phyloP scores from a whole-genome alignment of 148 eudicot genomes.

The Arctostaphylos glauca region DNA sequence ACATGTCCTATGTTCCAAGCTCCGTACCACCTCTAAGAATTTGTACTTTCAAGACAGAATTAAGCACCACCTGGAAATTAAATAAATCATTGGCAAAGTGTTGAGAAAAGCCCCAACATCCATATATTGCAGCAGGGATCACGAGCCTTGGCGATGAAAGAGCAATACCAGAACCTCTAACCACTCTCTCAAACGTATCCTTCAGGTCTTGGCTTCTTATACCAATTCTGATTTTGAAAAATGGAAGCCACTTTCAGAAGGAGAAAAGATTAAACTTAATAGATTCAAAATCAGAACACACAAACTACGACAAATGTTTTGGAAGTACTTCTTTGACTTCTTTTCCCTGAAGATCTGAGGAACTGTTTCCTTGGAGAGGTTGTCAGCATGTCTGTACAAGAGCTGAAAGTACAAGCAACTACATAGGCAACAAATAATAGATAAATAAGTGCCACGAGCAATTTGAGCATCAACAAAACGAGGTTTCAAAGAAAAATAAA shows the following conservation, averaged over 20 bases:
- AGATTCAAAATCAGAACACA: neutral
- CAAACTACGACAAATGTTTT: neutral
- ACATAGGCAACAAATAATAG: slow-evolving; percentile 25
- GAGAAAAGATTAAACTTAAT: neutral
- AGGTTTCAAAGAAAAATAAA: neutral
- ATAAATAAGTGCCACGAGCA: neutral
- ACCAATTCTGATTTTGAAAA: slow-evolving; percentile 56
- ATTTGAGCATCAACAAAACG: neutral
- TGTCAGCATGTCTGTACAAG: slow-evolving; percentile 68
- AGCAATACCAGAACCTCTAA: slow-evolving; percentile 76
- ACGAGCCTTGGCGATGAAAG: slow-evolving; percentile 94
- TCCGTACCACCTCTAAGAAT: neutral
- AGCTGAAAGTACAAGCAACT: slow-evolving; percentile 87
- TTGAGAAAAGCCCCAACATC: slow-evolving; percentile 77
- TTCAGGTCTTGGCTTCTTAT: slow-evolving; percentile 81
- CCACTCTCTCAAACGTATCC: slow-evolving; percentile 53
- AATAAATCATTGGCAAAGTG: slow-evolving; percentile 57
- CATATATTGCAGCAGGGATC: slow-evolving; percentile 82
- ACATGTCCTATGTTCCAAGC: neutral
- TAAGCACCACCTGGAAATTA: slow-evolving; percentile 68
- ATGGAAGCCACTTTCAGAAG: neutral
- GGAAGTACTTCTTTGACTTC: slow-evolving; percentile 65
- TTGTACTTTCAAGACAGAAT: neutral
- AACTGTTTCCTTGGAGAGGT: slow-evolving; percentile 60
- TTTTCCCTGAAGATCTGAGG: slow-evolving; percentile 72